Evolutionary conservation across 2,329 filamentous ascomycete genomes (phyloP), one percentile per base, ranked within the genome.

Genomic region (Fonsecaea pedrosoi): DNA sequence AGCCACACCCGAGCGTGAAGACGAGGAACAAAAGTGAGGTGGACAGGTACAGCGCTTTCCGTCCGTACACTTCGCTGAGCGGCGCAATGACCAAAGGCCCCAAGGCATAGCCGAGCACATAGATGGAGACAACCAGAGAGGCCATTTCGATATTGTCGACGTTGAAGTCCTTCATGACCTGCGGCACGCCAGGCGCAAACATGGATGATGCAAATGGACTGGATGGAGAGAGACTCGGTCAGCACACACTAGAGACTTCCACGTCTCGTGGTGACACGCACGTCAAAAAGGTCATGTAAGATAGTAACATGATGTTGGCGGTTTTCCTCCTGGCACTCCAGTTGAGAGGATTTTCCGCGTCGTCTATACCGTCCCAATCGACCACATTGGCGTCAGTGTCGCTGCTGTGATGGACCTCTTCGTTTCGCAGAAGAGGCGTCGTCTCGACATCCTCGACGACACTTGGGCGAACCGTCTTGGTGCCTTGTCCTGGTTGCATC

Each of bases 1-100:
- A 78, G 1, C 87, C 89, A 64, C 87, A 89, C 0, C 86, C 88
- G 68, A 91, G 83, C 57, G 85, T 86, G 78, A 86, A 90, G 1
- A 84, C 73, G 63, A 86, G 82, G 74, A 90, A 91, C 64, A 87
- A 80, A 4, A 82, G 73, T 68, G 87, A 90, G 63, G 86, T 85
- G 2, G 73, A 75, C n/a, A 84, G 82, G 67, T 90, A 82, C 37
- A 90, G 75, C 1, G 82, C 75, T 4, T 85, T 76, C 2, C 89
- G 82, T 1, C 89, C 89, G 72, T 89, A 90, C 59, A 90, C 84
- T 74, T 91, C 89, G 0, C 83, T 86, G 50, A 89, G 72, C 0
- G 86, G 86, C 1, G 85, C 84, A 2, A 88, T 74, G 55, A 87
- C 77, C 7, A 88, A 75, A 0, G 86, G 86, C 0, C 86, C 86